These are phyloP conservation scores for Trametes cinnabarina DNA, from an alignment of 768 basidiomycete genomes.

Conservation along the genomic window DNA sequence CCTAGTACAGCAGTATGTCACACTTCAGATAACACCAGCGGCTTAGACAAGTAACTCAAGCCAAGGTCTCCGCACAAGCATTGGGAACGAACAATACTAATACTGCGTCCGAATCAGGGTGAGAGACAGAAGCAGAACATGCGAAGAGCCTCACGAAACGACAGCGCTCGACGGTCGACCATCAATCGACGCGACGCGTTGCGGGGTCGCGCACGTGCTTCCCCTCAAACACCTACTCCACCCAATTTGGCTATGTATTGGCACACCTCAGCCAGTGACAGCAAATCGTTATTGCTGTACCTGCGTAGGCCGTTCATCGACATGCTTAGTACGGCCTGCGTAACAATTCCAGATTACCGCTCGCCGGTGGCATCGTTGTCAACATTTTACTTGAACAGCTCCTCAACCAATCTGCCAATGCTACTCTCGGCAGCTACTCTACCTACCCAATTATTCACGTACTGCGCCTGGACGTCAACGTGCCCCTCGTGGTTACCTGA, in stretches of 20 bases:
- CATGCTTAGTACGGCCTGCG: too few relatives aligned
- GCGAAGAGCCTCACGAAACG: neutral
- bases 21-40: too few relatives aligned
- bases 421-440: conserved; percentile 15
- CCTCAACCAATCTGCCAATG: conserved; percentile 18
- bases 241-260: conserved; percentile 1
- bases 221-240: neutral
- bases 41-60: neutral
- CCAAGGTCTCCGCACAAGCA: neutral
- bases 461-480: neutral
- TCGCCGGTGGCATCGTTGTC: neutral
- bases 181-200: conserved; percentile 8
- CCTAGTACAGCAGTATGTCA: too few relatives aligned
- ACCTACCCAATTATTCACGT: conserved; percentile 4
- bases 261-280: too few relatives aligned
- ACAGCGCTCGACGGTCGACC: neutral
- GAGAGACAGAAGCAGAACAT: neutral
- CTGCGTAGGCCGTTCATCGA: too few relatives aligned
- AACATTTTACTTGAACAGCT: conserved; percentile 10
- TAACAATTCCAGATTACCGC: too few relatives aligned
- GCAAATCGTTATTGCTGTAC: too few relatives aligned
- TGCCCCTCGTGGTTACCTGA: neutral
- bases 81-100: neutral
- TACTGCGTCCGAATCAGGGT: neutral
- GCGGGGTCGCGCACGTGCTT: conserved; percentile 7